Evolutionary conservation across 768 basidiomycete genomes (phyloP), one percentile per base, ranked within the genome.

Genomic region (Hortiboletus campestris): DNA sequence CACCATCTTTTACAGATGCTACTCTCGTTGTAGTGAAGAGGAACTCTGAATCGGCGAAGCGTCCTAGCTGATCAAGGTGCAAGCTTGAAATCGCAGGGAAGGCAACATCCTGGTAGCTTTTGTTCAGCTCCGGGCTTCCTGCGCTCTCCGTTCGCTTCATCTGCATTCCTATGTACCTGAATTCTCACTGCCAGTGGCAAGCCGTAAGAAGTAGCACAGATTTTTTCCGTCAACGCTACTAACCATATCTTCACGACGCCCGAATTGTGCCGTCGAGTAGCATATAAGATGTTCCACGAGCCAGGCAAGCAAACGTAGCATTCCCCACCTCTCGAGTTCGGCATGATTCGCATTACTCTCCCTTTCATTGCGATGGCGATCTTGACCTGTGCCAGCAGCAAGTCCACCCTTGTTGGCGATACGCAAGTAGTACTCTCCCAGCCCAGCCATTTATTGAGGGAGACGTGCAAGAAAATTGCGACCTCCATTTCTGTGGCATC

Each of bases 401-500:
- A 4, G 14, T 4, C 41, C 20, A 4, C 25, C 34, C 19, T 45
- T 13, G 6, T 14, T 9, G 5, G 8, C 11, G 29, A 60, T 19
- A 13, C 11, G 13, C 58, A 54, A 35, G 16, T 4, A 1, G 2
- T 20, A 6, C 16, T n/a, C 20, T 44, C 19, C 6, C 22, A 12
- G 12, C 17, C 51, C 16, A 19, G 20, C 10, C 16, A 6, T 34
- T 25, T 3, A 17, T n/a, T 10, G 25, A 25, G 29, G 1, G 38
- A 59, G 22, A 46, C 52, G 7, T 60, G 59, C 31, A 29, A 25
- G n/a, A 0, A 46, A 6, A 49, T 60, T 8, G 28, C 38, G 3
- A 2, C 14, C 1, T 59, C 51, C n/a, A n/a, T 60, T 22, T 59
- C 58, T 14, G 11, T n/a, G 0, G 46, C 46, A 36, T 60, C 59